Percentiles rank a stretch among this genome's conserved stretches.
Evolutionary conservation across 1,139 yeast genomes (phyloP).

Genomic region (Candida tetrigidarum): DNA sequence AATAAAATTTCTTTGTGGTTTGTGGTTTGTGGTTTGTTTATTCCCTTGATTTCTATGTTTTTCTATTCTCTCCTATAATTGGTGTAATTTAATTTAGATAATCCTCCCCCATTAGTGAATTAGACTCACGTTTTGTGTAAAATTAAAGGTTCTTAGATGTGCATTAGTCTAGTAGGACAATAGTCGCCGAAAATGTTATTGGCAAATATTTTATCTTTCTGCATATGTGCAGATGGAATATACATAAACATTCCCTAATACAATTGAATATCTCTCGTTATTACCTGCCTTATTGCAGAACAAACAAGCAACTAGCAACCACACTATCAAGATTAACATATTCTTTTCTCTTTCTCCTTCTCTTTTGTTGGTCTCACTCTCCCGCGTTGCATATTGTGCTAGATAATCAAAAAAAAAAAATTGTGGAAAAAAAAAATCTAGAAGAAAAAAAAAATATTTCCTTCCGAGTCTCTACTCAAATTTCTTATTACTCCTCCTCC

Average conservation of each 20-base stretch:
- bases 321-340: no score
- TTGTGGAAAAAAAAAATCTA: neutral
- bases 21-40: no score
- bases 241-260: neutral
- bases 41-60: no score
- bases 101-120: neutral
- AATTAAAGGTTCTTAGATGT: neutral
- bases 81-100: neutral
- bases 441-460: no score
- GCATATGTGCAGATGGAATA: neutral
- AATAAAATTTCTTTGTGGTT: no score
- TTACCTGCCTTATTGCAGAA: no score
- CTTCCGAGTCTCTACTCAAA: neutral
- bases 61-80: neutral
- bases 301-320: neutral
- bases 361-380: no score
- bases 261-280: no score
- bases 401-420: neutral
- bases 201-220: neutral
- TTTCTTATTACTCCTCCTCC: no score
- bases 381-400: neutral
- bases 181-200: constrained; percentile 1
- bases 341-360: neutral
- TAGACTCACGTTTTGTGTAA: neutral
- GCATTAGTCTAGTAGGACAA: neutral